Base-by-base conservation (phyloP, 352 stramenopile genomes). In the Labyrinthula sp. region DNA sequence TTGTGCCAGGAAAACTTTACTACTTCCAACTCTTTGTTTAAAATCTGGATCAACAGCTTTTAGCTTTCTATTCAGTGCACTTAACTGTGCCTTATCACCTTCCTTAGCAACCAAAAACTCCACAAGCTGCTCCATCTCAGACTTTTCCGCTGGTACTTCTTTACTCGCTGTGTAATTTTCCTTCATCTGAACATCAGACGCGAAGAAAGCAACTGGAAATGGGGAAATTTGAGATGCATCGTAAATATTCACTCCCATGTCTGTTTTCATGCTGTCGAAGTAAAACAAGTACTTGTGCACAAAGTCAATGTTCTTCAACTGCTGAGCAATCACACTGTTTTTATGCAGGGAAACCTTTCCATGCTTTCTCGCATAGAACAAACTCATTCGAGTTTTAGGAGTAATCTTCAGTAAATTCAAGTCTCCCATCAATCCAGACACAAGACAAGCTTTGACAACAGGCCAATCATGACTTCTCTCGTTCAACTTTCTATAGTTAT, bases 361-460 rank as follows among this genome's bases (percentile, higher is more conserved):
- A 6, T 28, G 31, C 5, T 52, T 54, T 15, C 40, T 54, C n/a
- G n/a, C n/a, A n/a, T n/a, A n/a, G 21, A 37, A 52, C n/a, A 52
- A 36, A 5, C 12, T 12, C 14, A 28, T 15, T 4, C 43, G 7
- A 14, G 18, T 5, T 12, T 22, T 9, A 10, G 22, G 18, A 33
- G 12, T 33, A 7, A 33, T 30, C 5, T 47, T 21, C 4, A 52
- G 9, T 8, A 73, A 59, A 15, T 69, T 60, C 18, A 79, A 63
- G 47, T 81, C 77, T 29, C 68, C 68, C 50, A 79, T 78, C 10
- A 79, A 50, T 1, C 70, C 70, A 17, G 70, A 70, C 36, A 64
- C 67, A 18, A 80, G 54, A 30, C 77, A 60, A 2, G 64, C 70
- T 43, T 71, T 70, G 5, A 79, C 55, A 12, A 80, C 43, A 3